A percentile compares a stretch with the other conserved stretches of the same genome.
phyloP scores from a whole-genome alignment of 2,329 filamentous ascomycete species.

The Xylaria sp. region DNA sequence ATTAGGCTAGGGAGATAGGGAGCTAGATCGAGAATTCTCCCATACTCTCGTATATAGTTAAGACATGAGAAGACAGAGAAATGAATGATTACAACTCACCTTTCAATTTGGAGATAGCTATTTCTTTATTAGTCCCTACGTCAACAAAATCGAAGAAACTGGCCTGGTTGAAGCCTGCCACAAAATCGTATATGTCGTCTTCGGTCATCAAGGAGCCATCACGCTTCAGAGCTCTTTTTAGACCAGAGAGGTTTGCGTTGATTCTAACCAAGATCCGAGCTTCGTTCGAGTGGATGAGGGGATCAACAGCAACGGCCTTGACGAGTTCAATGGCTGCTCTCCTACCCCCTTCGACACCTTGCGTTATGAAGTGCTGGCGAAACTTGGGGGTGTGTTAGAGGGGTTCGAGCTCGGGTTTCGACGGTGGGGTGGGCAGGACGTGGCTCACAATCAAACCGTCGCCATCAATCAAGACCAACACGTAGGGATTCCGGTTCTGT shows the following conservation, averaged over 20 bases:
- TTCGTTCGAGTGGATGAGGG: conserved; percentile 52
- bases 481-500: conserved; percentile 63
- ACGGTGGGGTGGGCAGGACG: conserved; percentile 16
- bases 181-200: conserved; percentile 61
- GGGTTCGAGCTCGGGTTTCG: conserved; percentile 14
- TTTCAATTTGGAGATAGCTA: conserved; percentile 65
- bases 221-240: conserved; percentile 56
- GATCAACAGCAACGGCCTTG: conserved; percentile 50
- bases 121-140: conserved; percentile 63
- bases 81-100: conserved; percentile 46
- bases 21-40: background rate
- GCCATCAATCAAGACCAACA: conserved; percentile 66
- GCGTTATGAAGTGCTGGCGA: conserved; percentile 58
- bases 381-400: conserved; percentile 52
- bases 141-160: conserved; percentile 69
- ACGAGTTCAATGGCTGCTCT: conserved; percentile 57
- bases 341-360: conserved; percentile 62
- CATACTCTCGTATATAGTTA: background rate
- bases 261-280: conserved; percentile 63
- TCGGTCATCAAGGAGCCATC: conserved; percentile 53
- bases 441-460: conserved; percentile 63
- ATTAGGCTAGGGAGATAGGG: background rate
- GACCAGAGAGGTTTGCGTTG: conserved; percentile 58
- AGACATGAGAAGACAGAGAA: background rate
- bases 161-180: conserved; percentile 63